Conservation (phyloP, 2,329 filamentous ascomycete species). For the Pseudonectria foliicola region DNA sequence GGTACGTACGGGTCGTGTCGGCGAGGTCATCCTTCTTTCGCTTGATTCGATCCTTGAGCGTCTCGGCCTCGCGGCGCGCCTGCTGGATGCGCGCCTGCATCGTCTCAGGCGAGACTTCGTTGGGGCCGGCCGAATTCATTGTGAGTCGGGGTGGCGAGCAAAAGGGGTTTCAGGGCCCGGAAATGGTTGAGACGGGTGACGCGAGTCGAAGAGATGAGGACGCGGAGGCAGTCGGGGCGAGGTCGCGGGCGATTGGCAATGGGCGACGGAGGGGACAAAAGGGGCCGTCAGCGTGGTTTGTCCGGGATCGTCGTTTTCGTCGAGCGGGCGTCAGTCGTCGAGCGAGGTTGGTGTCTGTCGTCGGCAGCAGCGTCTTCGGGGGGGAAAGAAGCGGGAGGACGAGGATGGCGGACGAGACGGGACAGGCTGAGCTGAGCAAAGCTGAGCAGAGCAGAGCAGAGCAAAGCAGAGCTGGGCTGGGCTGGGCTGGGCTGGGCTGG, state of each 20-base stretch:
- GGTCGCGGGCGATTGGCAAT: too few species aligned
- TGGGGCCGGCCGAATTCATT: slow-evolving; percentile 52
- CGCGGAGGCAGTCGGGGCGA: not conserved
- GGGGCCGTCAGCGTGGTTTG: too few species aligned
- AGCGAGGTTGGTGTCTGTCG: slow-evolving; percentile 10
- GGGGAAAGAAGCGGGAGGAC: slow-evolving; percentile 17
- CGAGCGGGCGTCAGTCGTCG: slow-evolving; percentile 12
- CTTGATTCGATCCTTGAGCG: slow-evolving; percentile 97
- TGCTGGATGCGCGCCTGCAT: slow-evolving; percentile 93
- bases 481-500: too few species aligned
- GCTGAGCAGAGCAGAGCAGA: slow-evolving; percentile 19
- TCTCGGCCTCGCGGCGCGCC: slow-evolving; percentile 94
- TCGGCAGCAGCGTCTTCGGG: slow-evolving; percentile 6
- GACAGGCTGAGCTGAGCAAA: slow-evolving; percentile 9
- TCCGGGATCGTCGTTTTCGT: not conserved
- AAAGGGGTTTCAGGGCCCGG: slow-evolving; percentile 7
- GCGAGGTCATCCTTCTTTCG: slow-evolving; percentile 99
- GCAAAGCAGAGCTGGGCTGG: too few species aligned
- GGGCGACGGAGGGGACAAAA: too few species aligned
- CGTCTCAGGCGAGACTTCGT: slow-evolving; percentile 62
- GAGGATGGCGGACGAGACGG: slow-evolving; percentile 13
- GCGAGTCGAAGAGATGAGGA: too few species aligned
- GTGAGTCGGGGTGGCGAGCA: slow-evolving; percentile 19
- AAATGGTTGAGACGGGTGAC: too few species aligned
- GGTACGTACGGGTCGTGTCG: slow-evolving; percentile 85